A percentile compares a stretch with the other conserved stretches of the same genome.
phyloP scores from a whole-genome alignment of 108 stramenopile species.

The Ochromonas danica region DNA sequence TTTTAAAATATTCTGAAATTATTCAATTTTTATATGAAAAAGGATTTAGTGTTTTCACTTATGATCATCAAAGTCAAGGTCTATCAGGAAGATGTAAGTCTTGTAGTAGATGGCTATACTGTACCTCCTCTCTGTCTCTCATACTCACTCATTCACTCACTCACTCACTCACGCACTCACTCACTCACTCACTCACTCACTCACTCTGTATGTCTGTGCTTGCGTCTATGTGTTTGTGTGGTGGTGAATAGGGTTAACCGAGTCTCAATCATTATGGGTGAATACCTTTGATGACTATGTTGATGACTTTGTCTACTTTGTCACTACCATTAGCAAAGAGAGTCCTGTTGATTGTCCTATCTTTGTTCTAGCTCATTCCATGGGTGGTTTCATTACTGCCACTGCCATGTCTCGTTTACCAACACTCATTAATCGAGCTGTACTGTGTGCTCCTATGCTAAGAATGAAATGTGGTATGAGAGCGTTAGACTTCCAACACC shows the following conservation, averaged over 20 bases:
- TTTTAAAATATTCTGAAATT: conserved; percentile 29
- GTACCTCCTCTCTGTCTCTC: too few species aligned
- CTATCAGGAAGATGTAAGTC: conserved; percentile 9
- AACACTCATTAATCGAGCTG: conserved; percentile 12
- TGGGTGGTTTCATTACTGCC: conserved; percentile 19
- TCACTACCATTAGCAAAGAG: neutral
- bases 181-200: too few species aligned
- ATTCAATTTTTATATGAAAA: conserved; percentile 25
- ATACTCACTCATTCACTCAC: too few species aligned
- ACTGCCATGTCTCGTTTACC: conserved; percentile 25
- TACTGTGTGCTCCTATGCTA: conserved; percentile 24
- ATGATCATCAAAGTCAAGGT: conserved; percentile 33
- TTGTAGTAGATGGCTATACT: too few species aligned
- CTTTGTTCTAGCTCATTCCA: conserved; percentile 29
- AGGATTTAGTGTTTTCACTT: conserved; percentile 33
- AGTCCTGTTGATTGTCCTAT: conserved; percentile 1
- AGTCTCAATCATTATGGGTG: conserved; percentile 27
- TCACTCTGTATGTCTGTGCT: too few species aligned
- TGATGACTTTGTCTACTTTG: conserved; percentile 35
- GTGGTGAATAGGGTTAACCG: neutral
- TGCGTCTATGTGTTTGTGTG: neutral
- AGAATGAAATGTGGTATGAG: conserved; percentile 29
- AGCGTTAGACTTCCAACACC: neutral
- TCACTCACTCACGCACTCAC: too few species aligned
- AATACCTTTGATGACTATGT: conserved; percentile 31